Evolutionary conservation across 305 asterid species (phyloP).

Genomic region (Fraxinus angustifolia): DNA sequence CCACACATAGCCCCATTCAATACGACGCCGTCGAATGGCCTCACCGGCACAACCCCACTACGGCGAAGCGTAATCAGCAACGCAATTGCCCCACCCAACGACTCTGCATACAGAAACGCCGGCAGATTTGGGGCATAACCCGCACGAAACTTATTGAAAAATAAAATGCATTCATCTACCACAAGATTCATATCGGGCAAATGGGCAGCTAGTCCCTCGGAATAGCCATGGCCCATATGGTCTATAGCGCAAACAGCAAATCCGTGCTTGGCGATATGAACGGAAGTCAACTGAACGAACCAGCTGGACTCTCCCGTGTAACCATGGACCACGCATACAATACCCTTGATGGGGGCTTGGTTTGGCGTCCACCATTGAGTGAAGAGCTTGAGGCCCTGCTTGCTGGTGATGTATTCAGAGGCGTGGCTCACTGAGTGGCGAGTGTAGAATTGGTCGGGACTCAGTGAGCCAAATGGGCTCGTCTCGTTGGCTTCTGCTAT

Average conservation of each 20-base stretch:
- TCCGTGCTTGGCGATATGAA: slow-evolving; percentile 71
- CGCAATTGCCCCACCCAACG: slow-evolving; percentile 86
- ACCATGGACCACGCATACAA: slow-evolving; percentile 80
- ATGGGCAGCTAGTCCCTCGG: slow-evolving; percentile 73
- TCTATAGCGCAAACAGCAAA: slow-evolving; percentile 91
- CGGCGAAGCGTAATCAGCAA: slow-evolving; percentile 64
- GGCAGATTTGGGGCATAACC: slow-evolving; percentile 43
- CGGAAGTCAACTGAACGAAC: slow-evolving; percentile 86
- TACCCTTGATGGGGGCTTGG: slow-evolving; percentile 43
- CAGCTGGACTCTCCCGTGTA: slow-evolving; percentile 92
- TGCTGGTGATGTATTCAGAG: slow-evolving; percentile 61
- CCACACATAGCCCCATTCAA: slow-evolving; percentile 95
- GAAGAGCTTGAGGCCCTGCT: slow-evolving; percentile 67
- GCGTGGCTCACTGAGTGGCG: slow-evolving; percentile 63
- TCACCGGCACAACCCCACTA: slow-evolving; percentile 40
- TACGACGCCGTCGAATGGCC: slow-evolving; percentile 64
- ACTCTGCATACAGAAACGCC: slow-evolving; percentile 70
- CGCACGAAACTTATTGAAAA: slow-evolving; percentile 52
- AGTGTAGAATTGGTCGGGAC: slow-evolving; percentile 59
- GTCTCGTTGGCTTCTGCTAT: slow-evolving; percentile 62
- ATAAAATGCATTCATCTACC: slow-evolving; percentile 63
- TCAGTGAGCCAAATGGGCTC: slow-evolving; percentile 66
- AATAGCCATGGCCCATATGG: slow-evolving; percentile 90
- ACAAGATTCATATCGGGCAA: slow-evolving; percentile 64
- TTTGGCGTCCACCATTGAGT: slow-evolving; percentile 85